Evolutionary conservation across 306 rosid genomes (phyloP), one percentile per base, ranked within the genome.

Genomic region (Mimosa bimucronata): DNA sequence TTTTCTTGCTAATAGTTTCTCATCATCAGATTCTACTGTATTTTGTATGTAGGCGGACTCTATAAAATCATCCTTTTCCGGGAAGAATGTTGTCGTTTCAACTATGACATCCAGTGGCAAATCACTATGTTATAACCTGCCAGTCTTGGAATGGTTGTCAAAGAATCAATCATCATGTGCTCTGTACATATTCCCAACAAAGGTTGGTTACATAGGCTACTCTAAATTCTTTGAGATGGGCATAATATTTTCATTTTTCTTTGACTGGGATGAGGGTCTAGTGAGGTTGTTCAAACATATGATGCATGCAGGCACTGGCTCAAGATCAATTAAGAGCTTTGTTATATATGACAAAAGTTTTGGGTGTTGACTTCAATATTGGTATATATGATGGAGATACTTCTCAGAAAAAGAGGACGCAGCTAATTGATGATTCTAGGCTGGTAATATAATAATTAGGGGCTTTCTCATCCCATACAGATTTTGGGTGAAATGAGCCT

Each of bases 51-150:
- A 94, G 98, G 92, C 88, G 73, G 94, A 88, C 79, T 86, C 97
- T 38, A 88, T 89, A 78, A 87, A 89, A 88, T 91, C 97, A 72
- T 94, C 98, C 76, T 80, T 92, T 80, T 71, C 81, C 42, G 95
- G 97, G 50, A 84, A 90, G 83, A 80, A 92, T 87, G 92, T 94
- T 80, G 95, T 86, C 29, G 94, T 94, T 53, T 91, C 98, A 50
- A 94, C 97, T 76, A 91, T 89, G 97, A 91, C 98, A 73, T 94
- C 98, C 55, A 94, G 98, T 79, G 98, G 97, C 65, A 94, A 94
- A 88, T 94, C 98, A 75, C 95, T 94, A 77, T 94, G 97, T 88
- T 91, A 94, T 83, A 94, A 94, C 84, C 78, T 94, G 61, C 94
- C 98, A 30, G 94, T 91, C 83, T 87, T 94, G 34, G 97, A 94